Conservation (phyloP, 805 yeast species). For the Candida ulmi region DNA sequence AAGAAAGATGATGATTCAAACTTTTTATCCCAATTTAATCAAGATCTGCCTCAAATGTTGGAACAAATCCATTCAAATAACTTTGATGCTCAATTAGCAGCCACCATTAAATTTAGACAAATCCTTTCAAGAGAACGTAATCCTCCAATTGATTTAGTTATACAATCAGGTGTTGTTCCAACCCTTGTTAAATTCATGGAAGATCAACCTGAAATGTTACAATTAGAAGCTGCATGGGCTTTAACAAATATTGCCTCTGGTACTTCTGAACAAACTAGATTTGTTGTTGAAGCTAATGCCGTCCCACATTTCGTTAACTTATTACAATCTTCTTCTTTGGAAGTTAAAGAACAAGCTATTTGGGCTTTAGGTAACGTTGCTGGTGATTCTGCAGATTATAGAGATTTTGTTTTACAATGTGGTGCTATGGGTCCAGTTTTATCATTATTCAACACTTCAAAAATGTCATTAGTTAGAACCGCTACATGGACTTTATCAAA, state of each 20-base stretch:
- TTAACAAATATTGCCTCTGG: constrained; percentile 97
- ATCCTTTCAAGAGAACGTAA: constrained; percentile 88
- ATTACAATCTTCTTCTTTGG: constrained; percentile 73
- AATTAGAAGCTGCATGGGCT: constrained; percentile 99
- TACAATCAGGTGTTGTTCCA: constrained; percentile 91
- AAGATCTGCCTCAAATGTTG: constrained; percentile 82
- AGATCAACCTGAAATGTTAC: constrained; percentile 78
- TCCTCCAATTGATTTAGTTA: constrained; percentile 93
- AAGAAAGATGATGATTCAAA: constrained; percentile 29
- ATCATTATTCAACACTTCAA: constrained; percentile 69
- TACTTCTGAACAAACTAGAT: constrained; percentile 78
- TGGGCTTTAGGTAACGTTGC: constrained; percentile 99
- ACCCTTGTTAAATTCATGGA: constrained; percentile 82
- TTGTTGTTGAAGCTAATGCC: constrained; percentile 90
- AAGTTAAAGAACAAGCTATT: constrained; percentile 96
- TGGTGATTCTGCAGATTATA: constrained; percentile 86
- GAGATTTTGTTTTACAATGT: constrained; percentile 82
- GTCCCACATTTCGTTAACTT: constrained; percentile 86
- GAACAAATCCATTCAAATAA: constrained; percentile 71
- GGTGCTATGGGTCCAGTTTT: constrained; percentile 89
- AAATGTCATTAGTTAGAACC: constrained; percentile 87
- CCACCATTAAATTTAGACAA: constrained; percentile 91
- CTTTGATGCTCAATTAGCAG: constrained; percentile 74
- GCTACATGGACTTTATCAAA: constrained; percentile 98
- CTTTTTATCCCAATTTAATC: constrained; percentile 44